These are phyloP conservation scores for Moesziomyces aphidis DNA, from an alignment of 1,284 basidiomycete species.

Conservation along the genomic window DNA sequence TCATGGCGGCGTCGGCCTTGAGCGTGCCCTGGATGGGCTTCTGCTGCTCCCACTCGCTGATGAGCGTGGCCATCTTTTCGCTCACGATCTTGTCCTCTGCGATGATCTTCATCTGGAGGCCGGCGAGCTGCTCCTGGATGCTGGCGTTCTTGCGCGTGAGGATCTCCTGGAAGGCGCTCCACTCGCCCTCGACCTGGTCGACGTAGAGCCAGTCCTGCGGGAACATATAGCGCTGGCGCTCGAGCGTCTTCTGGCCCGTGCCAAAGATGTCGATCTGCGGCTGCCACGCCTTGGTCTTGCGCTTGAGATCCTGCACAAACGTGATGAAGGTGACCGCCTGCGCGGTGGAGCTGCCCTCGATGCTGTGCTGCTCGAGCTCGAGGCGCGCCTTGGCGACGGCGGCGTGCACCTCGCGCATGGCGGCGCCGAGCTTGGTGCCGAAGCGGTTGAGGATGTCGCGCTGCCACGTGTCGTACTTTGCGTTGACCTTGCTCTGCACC, in stretches of 20 bases:
- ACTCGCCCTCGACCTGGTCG: constrained; percentile 95
- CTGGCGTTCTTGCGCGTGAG: constrained; percentile 96
- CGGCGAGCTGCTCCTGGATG: constrained; percentile 97
- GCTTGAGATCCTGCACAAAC: constrained; percentile 97
- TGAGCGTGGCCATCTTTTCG: constrained; percentile 81
- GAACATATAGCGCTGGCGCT: constrained; percentile 96
- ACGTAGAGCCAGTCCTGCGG: constrained; percentile 97
- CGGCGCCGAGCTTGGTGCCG: constrained; percentile 88
- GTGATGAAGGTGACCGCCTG: constrained; percentile 99
- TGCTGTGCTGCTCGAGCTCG: constrained; percentile 90
- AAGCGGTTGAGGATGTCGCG: constrained; percentile 91
- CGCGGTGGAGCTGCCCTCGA: constrained; percentile 78
- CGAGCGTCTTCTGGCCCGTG: constrained; percentile 93
- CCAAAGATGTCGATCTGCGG: constrained; percentile 95
- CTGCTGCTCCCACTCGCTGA: constrained; percentile 93
- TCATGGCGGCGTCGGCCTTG: constrained; percentile 94
- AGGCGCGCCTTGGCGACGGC: constrained; percentile 90
- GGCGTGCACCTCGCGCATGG: constrained; percentile 96
- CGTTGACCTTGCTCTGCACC: constrained; percentile 95
- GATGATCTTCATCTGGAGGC: constrained; percentile 97
- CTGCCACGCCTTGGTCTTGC: constrained; percentile 95
- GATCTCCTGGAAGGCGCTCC: constrained; percentile 98
- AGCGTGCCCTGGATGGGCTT: constrained; percentile 95
- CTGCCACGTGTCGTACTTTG: constrained; percentile 99
- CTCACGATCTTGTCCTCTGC: constrained; percentile 90